Conservation (phyloP, 257 asterid species). For the Echium plantagineum region DNA sequence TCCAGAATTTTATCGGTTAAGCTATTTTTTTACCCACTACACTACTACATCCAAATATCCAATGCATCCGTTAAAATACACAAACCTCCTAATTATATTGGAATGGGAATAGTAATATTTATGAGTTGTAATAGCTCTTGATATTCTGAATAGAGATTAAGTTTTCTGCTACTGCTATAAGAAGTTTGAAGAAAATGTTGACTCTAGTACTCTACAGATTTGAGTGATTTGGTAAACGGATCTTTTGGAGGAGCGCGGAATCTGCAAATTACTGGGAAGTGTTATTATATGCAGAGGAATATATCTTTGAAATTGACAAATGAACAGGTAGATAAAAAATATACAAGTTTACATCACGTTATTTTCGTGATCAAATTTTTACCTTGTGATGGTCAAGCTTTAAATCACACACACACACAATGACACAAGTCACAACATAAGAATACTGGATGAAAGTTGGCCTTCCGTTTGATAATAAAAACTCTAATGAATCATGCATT, state of each 20-base stretch:
- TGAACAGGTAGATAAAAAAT: slow-evolving; percentile 53
- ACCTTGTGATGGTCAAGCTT: not conserved
- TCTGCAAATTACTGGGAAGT: slow-evolving; percentile 63
- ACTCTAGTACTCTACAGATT: slow-evolving; percentile 53
- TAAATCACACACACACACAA: too few species aligned
- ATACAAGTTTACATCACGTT: not conserved
- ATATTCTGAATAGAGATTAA: not conserved
- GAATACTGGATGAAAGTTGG: too few species aligned
- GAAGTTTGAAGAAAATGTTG: slow-evolving; percentile 5
- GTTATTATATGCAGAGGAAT: slow-evolving; percentile 83
- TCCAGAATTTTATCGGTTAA: too few species aligned
- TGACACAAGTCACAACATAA: too few species aligned
- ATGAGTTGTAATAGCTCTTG: too few species aligned
- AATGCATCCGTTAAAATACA: too few species aligned
- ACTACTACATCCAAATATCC: too few species aligned
- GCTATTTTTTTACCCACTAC: too few species aligned
- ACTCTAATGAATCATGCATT: not conserved
- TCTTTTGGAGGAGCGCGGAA: slow-evolving; percentile 45
- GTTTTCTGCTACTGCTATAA: not conserved
- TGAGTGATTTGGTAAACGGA: slow-evolving; percentile 36
- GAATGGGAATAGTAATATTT: too few species aligned
- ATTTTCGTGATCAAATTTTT: too few species aligned
- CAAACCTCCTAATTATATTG: too few species aligned
- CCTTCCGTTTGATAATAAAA: too few species aligned
- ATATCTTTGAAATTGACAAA: slow-evolving; percentile 48